Conservation (phyloP, 2,329 filamentous ascomycete species). For the Bipolaris zeicola region DNA sequence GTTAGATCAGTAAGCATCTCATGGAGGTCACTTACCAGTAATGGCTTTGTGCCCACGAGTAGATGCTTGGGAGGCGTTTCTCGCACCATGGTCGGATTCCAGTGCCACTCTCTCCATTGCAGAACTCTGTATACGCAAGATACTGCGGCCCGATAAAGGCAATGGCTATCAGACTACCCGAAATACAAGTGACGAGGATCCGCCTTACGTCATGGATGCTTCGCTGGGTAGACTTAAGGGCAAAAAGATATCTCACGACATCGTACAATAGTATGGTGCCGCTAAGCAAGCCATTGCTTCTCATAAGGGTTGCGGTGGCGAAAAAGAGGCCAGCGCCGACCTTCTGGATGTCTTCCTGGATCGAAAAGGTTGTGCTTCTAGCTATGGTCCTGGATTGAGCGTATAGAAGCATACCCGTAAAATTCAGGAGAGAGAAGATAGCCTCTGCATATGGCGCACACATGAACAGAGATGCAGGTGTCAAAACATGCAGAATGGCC, state of each 20-base stretch:
- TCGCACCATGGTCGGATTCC: constrained; percentile 72
- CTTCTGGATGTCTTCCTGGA: constrained; percentile 51
- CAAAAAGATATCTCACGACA: constrained; percentile 47
- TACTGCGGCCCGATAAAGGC: constrained; percentile 76
- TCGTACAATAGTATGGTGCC: constrained; percentile 72
- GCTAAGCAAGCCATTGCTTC: constrained; percentile 86
- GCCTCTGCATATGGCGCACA: constrained; percentile 85
- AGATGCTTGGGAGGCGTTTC: constrained; percentile 79
- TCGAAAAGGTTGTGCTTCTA: constrained; percentile 36
- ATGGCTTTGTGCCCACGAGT: constrained; percentile 82
- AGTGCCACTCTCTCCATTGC: constrained; percentile 24
- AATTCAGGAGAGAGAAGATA: constrained; percentile 76
- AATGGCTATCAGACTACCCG: constrained; percentile 69
- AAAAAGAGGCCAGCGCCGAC: constrained; percentile 71
- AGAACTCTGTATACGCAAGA: constrained; percentile 73
- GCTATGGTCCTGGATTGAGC: constrained; percentile 49
- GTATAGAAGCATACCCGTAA: constrained; percentile 74
- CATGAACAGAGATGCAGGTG: constrained; percentile 87
- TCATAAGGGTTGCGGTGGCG: constrained; percentile 72
- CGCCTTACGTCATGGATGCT: constrained; percentile 54
- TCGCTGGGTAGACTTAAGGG: constrained; percentile 41
- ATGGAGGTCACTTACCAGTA: constrained; percentile 75
- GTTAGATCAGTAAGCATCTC: constrained; percentile 11
- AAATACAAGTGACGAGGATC: constrained; percentile 64
- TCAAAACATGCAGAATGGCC: constrained; percentile 77